Base-by-base conservation (phyloP, 164 flowering plant genomes). In the Piper betle region DNA sequence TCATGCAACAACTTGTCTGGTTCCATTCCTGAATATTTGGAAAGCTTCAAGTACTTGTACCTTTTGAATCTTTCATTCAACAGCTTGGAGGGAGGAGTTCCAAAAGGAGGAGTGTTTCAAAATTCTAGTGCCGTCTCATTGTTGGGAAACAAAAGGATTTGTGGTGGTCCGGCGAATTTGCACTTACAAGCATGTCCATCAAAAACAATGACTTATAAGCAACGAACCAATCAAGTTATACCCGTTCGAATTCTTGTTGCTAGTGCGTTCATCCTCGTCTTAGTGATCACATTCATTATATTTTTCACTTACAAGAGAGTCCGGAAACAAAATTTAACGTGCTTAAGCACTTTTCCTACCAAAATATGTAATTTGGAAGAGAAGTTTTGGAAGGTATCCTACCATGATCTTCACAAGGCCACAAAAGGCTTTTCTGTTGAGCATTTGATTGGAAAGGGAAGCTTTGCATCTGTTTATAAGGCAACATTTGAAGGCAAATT, bases 381-480 rank as follows among this genome's bases (percentile, higher is more conserved):
- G 17, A 39, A 40, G 19, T 56, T 18, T 39, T 57, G 58, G 2
- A 73, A 61, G 42, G 52, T 71, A 37, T 63, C 75, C 4, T 71
- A 71, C 41, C 38, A 43, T 5, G 67, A 62, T 12, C 77, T 77
- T 7, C 55, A 43, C 5, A 58, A 59, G 25, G 73, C 77, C n/a
- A 69, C 80, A 4, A 18, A 54, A 54, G 78, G 72, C 16, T 77
- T 77, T 16, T 69, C 75, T 19, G 10, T 57, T 6, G 59, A 16
- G 3, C 71, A 71, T 65, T 41, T 74, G 53, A 62, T 74, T 18
- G 80, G 80, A 1, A 39, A 54, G 16, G 78, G 78, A 9, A 66
- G 69, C 18, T 71, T 41, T 63, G 75, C 75, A 1, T 66, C 66
- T 16, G 78, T 77, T 10, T 77, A 71, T 52, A 74, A 67, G 53